These are phyloP conservation scores for Cunninghamia lanceolata DNA, from an alignment of 75 land plant species.

Conservation along the genomic window DNA sequence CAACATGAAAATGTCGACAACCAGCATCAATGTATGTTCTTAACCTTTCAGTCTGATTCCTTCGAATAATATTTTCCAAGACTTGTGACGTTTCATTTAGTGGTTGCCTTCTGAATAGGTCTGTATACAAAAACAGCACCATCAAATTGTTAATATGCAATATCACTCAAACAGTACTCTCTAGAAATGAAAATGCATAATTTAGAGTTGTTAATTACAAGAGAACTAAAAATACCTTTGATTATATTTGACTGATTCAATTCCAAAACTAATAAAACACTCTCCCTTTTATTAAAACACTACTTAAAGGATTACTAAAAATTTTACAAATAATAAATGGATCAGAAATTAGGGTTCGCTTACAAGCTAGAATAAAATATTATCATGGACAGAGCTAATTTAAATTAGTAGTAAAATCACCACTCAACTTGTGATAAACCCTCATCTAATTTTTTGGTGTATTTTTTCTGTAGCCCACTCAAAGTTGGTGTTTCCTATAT, in stretches of 20 bases:
- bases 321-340: neutral
- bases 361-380: neutral
- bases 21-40: conserved; percentile 27
- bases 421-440: neutral
- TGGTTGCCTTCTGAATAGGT: conserved; percentile 26
- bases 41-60: conserved; percentile 20
- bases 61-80: conserved; percentile 17
- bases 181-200: neutral
- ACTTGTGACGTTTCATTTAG: conserved; percentile 17
- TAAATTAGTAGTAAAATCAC: neutral
- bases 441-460: neutral
- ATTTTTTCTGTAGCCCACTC: neutral
- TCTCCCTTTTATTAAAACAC: neutral
- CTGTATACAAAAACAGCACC: conserved; percentile 15
- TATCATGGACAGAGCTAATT: neutral
- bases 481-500: neutral
- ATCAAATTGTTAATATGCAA: neutral
- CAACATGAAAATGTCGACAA: conserved; percentile 24
- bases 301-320: neutral
- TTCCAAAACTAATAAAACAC: neutral
- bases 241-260: neutral
- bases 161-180: neutral
- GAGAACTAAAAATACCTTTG: neutral
- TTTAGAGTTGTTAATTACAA: neutral
- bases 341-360: neutral